Percentiles rank a stretch among this genome's conserved stretches.
Conservation (phyloP, 2,329 filamentous ascomycete genomes). For the Paraconiothyrium sp. region DNA sequence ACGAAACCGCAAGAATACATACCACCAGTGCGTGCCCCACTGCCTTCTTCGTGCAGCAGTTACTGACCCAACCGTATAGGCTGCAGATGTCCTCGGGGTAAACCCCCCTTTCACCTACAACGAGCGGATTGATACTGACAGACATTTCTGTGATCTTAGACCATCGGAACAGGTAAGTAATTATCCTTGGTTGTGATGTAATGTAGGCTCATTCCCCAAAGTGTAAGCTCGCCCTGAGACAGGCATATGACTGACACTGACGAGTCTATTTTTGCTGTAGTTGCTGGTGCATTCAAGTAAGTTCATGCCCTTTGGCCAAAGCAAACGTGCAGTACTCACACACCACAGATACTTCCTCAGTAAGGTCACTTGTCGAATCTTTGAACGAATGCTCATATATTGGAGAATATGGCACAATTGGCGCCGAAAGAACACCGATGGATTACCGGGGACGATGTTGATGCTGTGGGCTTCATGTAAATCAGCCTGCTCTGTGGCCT, state of each 20-base stretch:
- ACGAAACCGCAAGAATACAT: constrained; percentile 47
- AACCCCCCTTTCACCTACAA: constrained; percentile 19
- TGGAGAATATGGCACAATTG: constrained; percentile 69
- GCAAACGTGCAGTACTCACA: constrained; percentile 23
- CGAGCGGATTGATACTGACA: constrained; percentile 26
- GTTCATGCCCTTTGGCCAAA: constrained; percentile 3
- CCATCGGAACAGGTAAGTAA: constrained; percentile 49
- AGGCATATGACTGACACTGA: constrained; percentile 28
- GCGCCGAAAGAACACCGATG: constrained; percentile 68
- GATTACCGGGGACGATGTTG: constrained; percentile 68
- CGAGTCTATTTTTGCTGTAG: constrained; percentile 29
- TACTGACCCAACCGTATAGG: constrained; percentile 42
- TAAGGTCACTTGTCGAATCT: constrained; percentile 33
- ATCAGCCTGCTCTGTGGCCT: neutral
- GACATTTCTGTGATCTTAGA: constrained; percentile 31
- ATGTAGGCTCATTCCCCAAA: constrained; percentile 32
- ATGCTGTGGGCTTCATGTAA: constrained; percentile 69
- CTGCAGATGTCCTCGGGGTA: constrained; percentile 52
- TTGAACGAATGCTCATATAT: constrained; percentile 22
- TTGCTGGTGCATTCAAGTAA: constrained; percentile 55
- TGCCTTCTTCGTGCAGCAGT: neutral
- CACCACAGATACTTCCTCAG: constrained; percentile 45
- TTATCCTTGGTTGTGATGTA: neutral
- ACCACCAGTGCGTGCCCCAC: constrained; percentile 37
- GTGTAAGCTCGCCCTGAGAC: constrained; percentile 29